phyloP scores from a whole-genome alignment of 2,329 filamentous ascomycete genomes.

The Pezicula carpinea region DNA sequence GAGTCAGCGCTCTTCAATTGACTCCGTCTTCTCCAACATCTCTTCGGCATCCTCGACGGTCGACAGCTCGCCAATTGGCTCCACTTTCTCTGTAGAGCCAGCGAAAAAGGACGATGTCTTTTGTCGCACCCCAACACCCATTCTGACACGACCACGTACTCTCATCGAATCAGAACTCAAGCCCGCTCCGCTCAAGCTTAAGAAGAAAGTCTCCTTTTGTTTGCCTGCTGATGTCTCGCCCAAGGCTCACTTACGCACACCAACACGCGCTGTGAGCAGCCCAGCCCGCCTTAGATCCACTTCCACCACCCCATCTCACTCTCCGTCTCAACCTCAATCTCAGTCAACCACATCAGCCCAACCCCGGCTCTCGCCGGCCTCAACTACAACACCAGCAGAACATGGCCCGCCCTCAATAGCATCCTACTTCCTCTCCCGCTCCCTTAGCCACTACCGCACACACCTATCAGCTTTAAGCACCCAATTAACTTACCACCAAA shows the following conservation, averaged over 20 bases:
- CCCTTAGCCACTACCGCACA: constrained; percentile 12
- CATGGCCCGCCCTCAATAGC: background rate
- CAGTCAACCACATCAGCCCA: background rate
- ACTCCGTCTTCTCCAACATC: constrained; percentile 23
- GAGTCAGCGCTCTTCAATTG: constrained; percentile 23
- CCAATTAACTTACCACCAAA: constrained; percentile 19
- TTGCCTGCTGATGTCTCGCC: constrained; percentile 1
- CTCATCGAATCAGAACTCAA: background rate
- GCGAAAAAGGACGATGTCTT: constrained; percentile 2
- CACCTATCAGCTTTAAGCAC: constrained; percentile 10
- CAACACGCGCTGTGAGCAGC: background rate
- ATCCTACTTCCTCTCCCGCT: background rate
- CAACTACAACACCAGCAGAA: background rate
- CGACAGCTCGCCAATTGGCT: constrained; percentile 12
- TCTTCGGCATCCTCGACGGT: constrained; percentile 12
- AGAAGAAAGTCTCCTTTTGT: constrained; percentile 27
- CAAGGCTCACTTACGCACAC: constrained; percentile 3
- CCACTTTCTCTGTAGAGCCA: constrained; percentile 1
- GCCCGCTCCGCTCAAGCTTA: constrained; percentile 12
- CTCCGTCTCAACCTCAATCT: background rate
- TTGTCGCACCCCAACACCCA: constrained; percentile 3
- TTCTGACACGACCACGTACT: constrained; percentile 1
- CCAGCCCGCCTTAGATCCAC: background rate
- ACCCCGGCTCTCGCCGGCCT: constrained; percentile 3
- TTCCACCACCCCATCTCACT: background rate